These are phyloP conservation scores for Aspergillus intermedius DNA, from an alignment of 2,329 filamentous ascomycete species.

Conservation along the genomic window DNA sequence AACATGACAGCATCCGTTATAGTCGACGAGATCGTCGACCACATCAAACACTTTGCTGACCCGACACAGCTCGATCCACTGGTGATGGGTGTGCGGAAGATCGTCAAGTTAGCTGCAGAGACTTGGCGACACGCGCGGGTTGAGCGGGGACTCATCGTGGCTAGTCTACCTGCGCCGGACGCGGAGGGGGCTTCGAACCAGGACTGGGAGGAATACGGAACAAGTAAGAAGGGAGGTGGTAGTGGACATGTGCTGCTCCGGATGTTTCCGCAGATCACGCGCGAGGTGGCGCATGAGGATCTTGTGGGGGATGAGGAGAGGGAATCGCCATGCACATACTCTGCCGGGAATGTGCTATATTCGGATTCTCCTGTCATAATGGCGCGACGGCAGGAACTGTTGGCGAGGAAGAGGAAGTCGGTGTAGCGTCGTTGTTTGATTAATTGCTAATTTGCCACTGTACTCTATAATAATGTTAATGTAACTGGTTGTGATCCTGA, in stretches of 20 bases:
- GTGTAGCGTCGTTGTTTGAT: too few relatives aligned
- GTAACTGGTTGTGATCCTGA: too few relatives aligned
- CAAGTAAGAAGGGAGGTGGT: conserved; percentile 12
- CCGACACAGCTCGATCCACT: conserved; percentile 47
- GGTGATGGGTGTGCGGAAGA: conserved; percentile 45
- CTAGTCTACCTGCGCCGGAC: conserved; percentile 42
- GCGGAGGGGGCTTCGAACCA: conserved; percentile 29
- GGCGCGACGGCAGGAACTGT: conserved; percentile 34
- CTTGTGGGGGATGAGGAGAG: conserved; percentile 43
- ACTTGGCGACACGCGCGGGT: conserved; percentile 54
- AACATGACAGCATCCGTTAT: conserved; percentile 50
- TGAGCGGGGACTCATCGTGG: conserved; percentile 50
- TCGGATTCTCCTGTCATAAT: conserved; percentile 41
- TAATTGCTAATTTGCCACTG: too few relatives aligned
- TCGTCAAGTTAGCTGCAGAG: conserved; percentile 53
- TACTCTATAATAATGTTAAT: too few relatives aligned
- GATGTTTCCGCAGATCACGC: conserved; percentile 47
- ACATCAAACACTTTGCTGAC: conserved; percentile 49
- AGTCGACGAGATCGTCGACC: conserved; percentile 51
- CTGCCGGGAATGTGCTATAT: conserved; percentile 45
- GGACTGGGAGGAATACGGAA: conserved; percentile 32
- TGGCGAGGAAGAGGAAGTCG: background rate
- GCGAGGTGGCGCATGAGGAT: conserved; percentile 46
- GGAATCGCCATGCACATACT: conserved; percentile 41
- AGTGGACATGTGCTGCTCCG: conserved; percentile 42